Evolutionary conservation across 2,329 filamentous ascomycete genomes (phyloP), one percentile per base, ranked within the genome.

Genomic region (Pseudogymnoascus sp.): DNA sequence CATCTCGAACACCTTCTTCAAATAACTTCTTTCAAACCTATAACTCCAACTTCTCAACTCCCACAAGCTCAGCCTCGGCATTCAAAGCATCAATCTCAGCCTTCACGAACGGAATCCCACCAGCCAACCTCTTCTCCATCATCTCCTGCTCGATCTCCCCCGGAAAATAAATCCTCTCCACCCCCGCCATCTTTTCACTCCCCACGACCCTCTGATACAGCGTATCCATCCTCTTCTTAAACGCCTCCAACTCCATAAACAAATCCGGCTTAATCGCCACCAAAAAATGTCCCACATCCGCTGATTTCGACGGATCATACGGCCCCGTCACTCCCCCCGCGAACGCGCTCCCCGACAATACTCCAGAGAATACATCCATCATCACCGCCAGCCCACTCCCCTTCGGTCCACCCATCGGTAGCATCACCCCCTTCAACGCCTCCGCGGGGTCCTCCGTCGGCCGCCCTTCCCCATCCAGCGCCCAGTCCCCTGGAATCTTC

Each of bases 291-390:
- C 89, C 89, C 0, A 91, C 89, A 69, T 91, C 85, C 0, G 87
- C 85, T 1, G 85, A 80, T 64, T 80, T 83, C 0, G 82, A 86
- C 2, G 87, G 81, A 70, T 92, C 89, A 72, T 95, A 95, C 0
- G 90, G 91, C 16, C 84, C 84, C 0, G 86, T 89, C 16, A 95
- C 90, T 70, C 89, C 80, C 0, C 90, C 90, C 0, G 89, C 91
- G 74, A 91, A 95, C 0, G 89, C 89, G 33, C 86, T 87, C 0
- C 90, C 90, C 0, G 88, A 91, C 0, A 95, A 70, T 0, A 90
- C 87, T 0, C 90, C 90, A 0, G 89, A 92, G 71, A 95, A 93
- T 1, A 96, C 88, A 71, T 95, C 90, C 91, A 95, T 95, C 88
- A 92, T 93, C 63, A 95, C 84, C 0, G 88, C 79, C 42, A 95